These are phyloP conservation scores for Neoboletus magnificus DNA, from an alignment of 768 basidiomycete genomes.

Conservation along the genomic window DNA sequence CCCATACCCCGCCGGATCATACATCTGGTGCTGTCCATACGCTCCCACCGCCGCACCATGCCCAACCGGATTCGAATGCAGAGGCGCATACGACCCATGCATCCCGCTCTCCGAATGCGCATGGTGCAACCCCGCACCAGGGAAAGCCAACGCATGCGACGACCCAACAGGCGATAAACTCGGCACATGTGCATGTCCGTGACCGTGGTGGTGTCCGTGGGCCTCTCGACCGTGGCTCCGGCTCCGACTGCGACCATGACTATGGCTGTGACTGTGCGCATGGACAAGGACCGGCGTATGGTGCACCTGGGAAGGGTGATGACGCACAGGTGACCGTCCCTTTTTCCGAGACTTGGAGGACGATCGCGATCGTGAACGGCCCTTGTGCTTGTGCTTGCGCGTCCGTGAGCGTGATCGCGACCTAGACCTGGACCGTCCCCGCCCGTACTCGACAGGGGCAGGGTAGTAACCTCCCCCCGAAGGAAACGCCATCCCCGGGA, in stretches of 20 bases:
- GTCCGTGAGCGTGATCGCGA: background rate
- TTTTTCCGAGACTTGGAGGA: slow-evolving; percentile 1
- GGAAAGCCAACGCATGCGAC: background rate
- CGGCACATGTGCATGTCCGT: background rate
- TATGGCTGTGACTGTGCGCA: background rate
- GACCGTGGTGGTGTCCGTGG: background rate
- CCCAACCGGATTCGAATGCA: slow-evolving; percentile 5
- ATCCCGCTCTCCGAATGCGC: background rate
- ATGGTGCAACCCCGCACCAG: background rate
- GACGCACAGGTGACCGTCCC: background rate
- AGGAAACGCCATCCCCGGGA: background rate
- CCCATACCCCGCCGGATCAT: background rate
- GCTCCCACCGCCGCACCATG: background rate
- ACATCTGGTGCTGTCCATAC: background rate
- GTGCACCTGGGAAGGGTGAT: background rate
- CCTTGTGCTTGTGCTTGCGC: background rate
- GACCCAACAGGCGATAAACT: background rate
- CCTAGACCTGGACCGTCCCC: background rate
- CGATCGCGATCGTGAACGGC: slow-evolving; percentile 4
- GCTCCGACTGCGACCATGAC: background rate
- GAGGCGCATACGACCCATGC: slow-evolving; percentile 2
- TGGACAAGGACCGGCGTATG: background rate
- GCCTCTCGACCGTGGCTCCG: background rate
- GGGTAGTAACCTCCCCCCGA: background rate
- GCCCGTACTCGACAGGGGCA: background rate